These are phyloP conservation scores for Vitis hybrid DNA, from an alignment of 177 flowering plant species.

Conservation along the genomic window DNA sequence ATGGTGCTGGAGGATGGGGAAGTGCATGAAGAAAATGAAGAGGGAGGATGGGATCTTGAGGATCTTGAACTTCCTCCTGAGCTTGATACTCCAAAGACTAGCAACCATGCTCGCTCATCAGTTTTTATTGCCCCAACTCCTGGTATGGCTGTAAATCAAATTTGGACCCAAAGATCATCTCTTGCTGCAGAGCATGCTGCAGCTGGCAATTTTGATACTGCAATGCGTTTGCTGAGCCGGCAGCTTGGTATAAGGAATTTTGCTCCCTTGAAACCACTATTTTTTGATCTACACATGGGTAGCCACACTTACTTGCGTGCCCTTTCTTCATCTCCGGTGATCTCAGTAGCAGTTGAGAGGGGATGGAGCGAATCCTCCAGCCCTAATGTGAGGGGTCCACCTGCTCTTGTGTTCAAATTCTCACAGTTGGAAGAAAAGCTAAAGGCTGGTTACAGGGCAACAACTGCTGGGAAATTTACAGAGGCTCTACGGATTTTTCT, in stretches of 20 bases:
- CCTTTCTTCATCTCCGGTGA: slow-evolving; percentile 26
- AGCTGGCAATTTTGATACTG: slow-evolving; percentile 38
- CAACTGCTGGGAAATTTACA: slow-evolving; percentile 29
- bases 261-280: slow-evolving; percentile 27
- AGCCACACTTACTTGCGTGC: slow-evolving; percentile 28
- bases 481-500: slow-evolving; percentile 31
- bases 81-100: slow-evolving; percentile 23
- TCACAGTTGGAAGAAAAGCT: slow-evolving; percentile 36
- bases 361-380: slow-evolving; percentile 34
- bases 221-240: slow-evolving; percentile 31
- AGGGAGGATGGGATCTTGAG: slow-evolving; percentile 34
- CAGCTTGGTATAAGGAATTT: slow-evolving; percentile 34
- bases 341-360: slow-evolving; percentile 27
- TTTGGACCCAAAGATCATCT: slow-evolving; percentile 31
- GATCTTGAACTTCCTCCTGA: slow-evolving; percentile 33
- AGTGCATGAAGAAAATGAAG: slow-evolving; percentile 19
- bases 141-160: slow-evolving; percentile 27
- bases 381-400: slow-evolving; percentile 33
- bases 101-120: slow-evolving; percentile 19
- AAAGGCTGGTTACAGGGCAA: slow-evolving; percentile 31
- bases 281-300: slow-evolving; percentile 27
- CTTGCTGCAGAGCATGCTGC: slow-evolving; percentile 41
- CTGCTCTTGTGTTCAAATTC: slow-evolving; percentile 30
- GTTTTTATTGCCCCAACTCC: slow-evolving; percentile 29
- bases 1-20: slow-evolving; percentile 21